Evolutionary conservation across 192 early-diverging fungal species (phyloP).

Genomic region (Backusella tarrabulga): DNA sequence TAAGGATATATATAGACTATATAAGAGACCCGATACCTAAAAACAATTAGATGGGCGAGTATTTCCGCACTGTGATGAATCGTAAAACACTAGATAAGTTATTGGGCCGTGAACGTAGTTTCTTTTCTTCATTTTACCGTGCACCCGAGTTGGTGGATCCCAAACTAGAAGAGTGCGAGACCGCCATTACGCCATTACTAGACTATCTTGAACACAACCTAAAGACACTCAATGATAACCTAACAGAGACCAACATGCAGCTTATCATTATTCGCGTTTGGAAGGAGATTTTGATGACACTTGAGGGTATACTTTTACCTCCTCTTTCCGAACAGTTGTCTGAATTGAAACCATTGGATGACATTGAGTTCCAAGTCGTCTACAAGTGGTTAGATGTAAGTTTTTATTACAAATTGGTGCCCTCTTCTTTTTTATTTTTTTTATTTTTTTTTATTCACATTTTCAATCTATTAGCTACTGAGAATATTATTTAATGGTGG

Average conservation of each 20-base stretch:
- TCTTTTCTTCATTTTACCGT: constrained; percentile 34
- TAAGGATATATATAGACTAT: constrained; percentile 17
- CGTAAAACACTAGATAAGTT: constrained; percentile 53
- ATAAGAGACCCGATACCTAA: no score
- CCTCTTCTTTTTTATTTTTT: neutral
- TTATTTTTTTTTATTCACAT: neutral
- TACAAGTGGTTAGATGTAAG: constrained; percentile 67
- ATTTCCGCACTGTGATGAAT: constrained; percentile 62
- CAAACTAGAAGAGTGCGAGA: constrained; percentile 54
- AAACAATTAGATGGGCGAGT: constrained; percentile 51
- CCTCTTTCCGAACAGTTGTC: constrained; percentile 60
- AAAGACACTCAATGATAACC: constrained; percentile 61
- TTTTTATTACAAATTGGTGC: neutral
- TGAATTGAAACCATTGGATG: constrained; percentile 59
- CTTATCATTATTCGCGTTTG: constrained; percentile 67
- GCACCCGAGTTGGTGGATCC: constrained; percentile 34
- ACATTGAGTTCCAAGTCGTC: constrained; percentile 61
- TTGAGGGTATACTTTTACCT: constrained; percentile 72
- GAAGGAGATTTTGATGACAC: constrained; percentile 66
- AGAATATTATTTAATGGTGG: constrained; percentile 75
- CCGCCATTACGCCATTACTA: constrained; percentile 64
- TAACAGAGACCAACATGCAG: constrained; percentile 64
- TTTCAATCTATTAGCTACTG: constrained; percentile 46
- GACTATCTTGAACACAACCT: constrained; percentile 78
- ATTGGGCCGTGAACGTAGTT: constrained; percentile 49